phyloP scores from a whole-genome alignment of 306 rosid genomes.

The Cucurbita pepo region DNA sequence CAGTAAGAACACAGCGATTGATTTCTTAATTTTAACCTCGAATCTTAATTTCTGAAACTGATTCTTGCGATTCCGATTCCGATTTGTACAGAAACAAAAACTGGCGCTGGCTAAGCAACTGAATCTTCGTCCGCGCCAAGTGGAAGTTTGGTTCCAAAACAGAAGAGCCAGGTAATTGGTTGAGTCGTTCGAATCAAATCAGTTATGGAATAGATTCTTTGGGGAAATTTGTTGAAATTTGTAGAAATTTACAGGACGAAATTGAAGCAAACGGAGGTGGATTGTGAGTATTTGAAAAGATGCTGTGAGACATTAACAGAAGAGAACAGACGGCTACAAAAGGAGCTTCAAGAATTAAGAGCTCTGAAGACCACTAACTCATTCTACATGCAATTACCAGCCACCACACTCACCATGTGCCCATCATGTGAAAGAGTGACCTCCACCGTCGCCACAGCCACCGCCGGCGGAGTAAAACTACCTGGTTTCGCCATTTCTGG shows the following conservation, averaged over 20 bases:
- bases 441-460: constrained; percentile 15
- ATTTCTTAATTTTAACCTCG: background rate
- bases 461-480: background rate
- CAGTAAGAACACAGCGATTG: constrained; percentile 4
- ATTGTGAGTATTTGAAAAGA: constrained; percentile 54
- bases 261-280: constrained; percentile 65
- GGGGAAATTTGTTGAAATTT: background rate
- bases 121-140: constrained; percentile 20
- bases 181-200: background rate
- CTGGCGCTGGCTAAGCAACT: constrained; percentile 14
- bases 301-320: constrained; percentile 61
- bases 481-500: constrained; percentile 29
- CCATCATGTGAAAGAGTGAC: constrained; percentile 68
- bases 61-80: background rate
- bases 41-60: background rate
- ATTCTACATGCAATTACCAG: constrained; percentile 60
- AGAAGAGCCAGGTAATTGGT: constrained; percentile 20
- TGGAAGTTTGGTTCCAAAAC: constrained; percentile 28
- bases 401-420: constrained; percentile 72
- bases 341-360: constrained; percentile 63
- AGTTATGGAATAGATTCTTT: background rate
- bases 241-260: constrained; percentile 28
- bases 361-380: constrained; percentile 58
- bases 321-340: constrained; percentile 57
- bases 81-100: constrained; percentile 14